Conservation (phyloP, 495 filamentous ascomycete genomes). For the Venustampulla echinocandica region DNA sequence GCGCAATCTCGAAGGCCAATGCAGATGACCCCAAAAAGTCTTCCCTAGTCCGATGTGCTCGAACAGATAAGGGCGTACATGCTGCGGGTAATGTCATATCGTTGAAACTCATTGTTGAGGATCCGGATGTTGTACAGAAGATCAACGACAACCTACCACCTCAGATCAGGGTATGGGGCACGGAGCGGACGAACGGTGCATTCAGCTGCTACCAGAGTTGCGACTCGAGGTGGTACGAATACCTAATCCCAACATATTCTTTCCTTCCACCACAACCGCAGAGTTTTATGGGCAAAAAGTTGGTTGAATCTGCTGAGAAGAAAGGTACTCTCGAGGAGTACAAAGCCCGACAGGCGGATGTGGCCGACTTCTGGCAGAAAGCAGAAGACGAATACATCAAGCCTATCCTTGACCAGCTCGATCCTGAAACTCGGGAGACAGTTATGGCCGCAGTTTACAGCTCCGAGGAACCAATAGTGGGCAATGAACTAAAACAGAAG, state of each 20-base stretch:
- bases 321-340: constrained; percentile 60
- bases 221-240: constrained; percentile 93
- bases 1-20: constrained; percentile 93
- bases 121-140: constrained; percentile 73
- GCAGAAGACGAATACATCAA: constrained; percentile 67
- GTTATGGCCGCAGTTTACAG: constrained; percentile 33
- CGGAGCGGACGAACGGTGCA: constrained; percentile 69
- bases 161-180: constrained; percentile 91
- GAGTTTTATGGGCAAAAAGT: constrained; percentile 71
- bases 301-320: constrained; percentile 63
- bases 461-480: constrained; percentile 21
- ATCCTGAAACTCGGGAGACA: constrained; percentile 32
- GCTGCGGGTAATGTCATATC: constrained; percentile 95
- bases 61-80: constrained; percentile 97
- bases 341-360: constrained; percentile 61
- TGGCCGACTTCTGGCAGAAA: constrained; percentile 69
- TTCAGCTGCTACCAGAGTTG: constrained; percentile 91
- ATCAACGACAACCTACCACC: constrained; percentile 78
- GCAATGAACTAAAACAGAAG: constrained; percentile 5
- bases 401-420: constrained; percentile 53
- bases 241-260: constrained; percentile 83
- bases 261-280: constrained; percentile 87
- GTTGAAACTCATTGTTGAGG: constrained; percentile 91
- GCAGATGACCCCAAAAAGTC: constrained; percentile 95
- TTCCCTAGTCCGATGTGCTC: constrained; percentile 81